Conservation (phyloP, 2,329 filamentous ascomycete genomes). For the Cercospora sojina region DNA sequence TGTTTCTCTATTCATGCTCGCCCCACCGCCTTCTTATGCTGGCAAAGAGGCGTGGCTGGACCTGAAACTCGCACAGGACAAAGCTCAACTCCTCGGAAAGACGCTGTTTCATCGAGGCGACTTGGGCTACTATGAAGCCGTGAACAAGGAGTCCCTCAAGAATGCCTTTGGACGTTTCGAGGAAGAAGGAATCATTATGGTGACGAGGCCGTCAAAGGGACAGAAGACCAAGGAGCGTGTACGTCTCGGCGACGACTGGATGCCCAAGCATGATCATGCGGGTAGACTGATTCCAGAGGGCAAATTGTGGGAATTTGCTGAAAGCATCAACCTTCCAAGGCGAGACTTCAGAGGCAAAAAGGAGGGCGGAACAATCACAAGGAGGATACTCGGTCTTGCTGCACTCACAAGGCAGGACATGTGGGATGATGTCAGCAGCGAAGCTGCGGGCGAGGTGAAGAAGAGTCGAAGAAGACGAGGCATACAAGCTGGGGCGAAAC, state of each 20-base stretch:
- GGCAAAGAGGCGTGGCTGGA: conserved; percentile 67
- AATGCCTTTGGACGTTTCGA: conserved; percentile 87
- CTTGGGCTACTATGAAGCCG: conserved; percentile 93
- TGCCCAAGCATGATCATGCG: conserved; percentile 61
- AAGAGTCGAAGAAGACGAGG: conserved; percentile 37
- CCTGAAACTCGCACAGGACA: conserved; percentile 58
- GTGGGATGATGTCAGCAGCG: conserved; percentile 54
- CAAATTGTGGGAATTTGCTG: conserved; percentile 86
- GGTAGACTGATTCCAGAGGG: conserved; percentile 70
- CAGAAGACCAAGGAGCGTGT: conserved; percentile 63
- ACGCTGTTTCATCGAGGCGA: conserved; percentile 97
- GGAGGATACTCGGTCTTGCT: conserved; percentile 73
- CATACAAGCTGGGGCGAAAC: conserved; percentile 31
- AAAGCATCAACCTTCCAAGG: conserved; percentile 76
- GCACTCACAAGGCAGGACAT: conserved; percentile 70
- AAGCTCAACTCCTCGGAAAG: conserved; percentile 77
- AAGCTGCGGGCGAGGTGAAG: conserved; percentile 31
- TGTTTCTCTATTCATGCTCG: conserved; percentile 81
- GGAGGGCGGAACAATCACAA: conserved; percentile 87
- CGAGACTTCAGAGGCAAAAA: conserved; percentile 82
- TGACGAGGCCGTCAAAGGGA: conserved; percentile 55
- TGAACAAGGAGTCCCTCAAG: conserved; percentile 96
- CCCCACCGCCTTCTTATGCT: conserved; percentile 57
- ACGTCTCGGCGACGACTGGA: conserved; percentile 57
- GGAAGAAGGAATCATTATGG: conserved; percentile 82